These are phyloP conservation scores for Forsythia viridissima DNA, from an alignment of 257 asterid species.

Conservation along the genomic window DNA sequence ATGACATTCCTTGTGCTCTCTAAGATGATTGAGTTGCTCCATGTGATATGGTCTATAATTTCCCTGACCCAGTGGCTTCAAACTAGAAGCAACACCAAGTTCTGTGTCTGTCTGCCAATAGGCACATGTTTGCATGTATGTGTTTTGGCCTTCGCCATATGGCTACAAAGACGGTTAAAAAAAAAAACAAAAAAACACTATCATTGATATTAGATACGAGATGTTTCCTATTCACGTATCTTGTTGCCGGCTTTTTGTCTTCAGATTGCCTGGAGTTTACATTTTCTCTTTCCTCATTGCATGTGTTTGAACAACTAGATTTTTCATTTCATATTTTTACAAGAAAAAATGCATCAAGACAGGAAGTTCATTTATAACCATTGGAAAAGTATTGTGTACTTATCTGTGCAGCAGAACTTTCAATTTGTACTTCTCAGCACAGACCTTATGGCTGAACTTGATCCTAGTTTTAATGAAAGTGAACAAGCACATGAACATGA, in stretches of 20 bases:
- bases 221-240: neutral
- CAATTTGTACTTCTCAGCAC: constrained; percentile 15
- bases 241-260: neutral
- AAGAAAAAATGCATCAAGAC: neutral
- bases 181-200: neutral
- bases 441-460: constrained; percentile 58
- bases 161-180: neutral
- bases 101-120: neutral
- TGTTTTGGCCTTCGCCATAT: neutral
- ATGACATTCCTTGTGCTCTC: neutral
- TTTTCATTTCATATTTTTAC: neutral
- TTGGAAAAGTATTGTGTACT: constrained; percentile 5
- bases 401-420: constrained; percentile 9
- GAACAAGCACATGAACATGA: constrained; percentile 25
- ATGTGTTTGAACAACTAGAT: neutral
- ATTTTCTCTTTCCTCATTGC: neutral
- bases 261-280: neutral
- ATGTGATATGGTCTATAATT: neutral
- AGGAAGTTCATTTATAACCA: neutral
- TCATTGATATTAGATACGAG: neutral
- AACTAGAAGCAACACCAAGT: neutral
- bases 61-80: neutral
- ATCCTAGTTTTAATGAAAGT: constrained; percentile 31
- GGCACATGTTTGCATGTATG: neutral
- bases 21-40: neutral